phyloP scores from a whole-genome alignment of 1,284 basidiomycete species.

The Ganoderma lucidum region DNA sequence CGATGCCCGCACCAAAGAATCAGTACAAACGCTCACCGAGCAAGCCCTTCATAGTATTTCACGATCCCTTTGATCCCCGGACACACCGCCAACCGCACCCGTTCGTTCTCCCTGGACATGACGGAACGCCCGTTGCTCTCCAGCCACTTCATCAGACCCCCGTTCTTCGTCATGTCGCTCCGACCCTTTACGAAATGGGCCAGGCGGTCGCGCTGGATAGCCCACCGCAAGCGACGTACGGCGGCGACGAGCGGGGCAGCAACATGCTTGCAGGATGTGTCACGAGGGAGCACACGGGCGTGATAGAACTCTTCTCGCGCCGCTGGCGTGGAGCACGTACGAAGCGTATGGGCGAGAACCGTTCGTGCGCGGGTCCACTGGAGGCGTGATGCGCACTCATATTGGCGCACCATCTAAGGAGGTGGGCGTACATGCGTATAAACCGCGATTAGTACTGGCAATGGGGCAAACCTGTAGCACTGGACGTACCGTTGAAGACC shows the following conservation, averaged over 20 bases:
- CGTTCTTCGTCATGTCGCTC: slow-evolving; percentile 39
- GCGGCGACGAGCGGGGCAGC: slow-evolving; percentile 63
- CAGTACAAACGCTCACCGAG: slow-evolving; percentile 13
- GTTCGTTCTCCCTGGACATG: slow-evolving; percentile 65
- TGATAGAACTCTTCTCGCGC: slow-evolving; percentile 48
- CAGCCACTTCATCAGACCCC: slow-evolving; percentile 59
- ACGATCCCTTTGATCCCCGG: slow-evolving; percentile 66
- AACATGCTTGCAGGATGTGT: slow-evolving; percentile 53
- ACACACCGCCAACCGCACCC: slow-evolving; percentile 70
- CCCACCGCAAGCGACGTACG: slow-evolving; percentile 66
- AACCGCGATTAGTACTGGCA: slow-evolving; percentile 3
- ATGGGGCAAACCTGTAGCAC: slow-evolving; percentile 7
- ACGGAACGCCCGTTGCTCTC: slow-evolving; percentile 51
- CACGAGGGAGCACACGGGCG: slow-evolving; percentile 59
- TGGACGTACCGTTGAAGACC: slow-evolving; percentile 61
- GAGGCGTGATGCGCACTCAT: slow-evolving; percentile 59
- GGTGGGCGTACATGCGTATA: neutral
- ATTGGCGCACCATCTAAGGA: slow-evolving; percentile 62
- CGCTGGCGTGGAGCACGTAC: slow-evolving; percentile 46
- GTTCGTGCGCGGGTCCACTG: slow-evolving; percentile 57
- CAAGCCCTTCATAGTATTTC: slow-evolving; percentile 60
- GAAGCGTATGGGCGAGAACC: slow-evolving; percentile 55
- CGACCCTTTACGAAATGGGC: slow-evolving; percentile 57
- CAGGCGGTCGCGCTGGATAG: slow-evolving; percentile 61
- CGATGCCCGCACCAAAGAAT: neutral